phyloP scores from a whole-genome alignment of 345 rosid genomes.

The Eucalyptus caleyi region DNA sequence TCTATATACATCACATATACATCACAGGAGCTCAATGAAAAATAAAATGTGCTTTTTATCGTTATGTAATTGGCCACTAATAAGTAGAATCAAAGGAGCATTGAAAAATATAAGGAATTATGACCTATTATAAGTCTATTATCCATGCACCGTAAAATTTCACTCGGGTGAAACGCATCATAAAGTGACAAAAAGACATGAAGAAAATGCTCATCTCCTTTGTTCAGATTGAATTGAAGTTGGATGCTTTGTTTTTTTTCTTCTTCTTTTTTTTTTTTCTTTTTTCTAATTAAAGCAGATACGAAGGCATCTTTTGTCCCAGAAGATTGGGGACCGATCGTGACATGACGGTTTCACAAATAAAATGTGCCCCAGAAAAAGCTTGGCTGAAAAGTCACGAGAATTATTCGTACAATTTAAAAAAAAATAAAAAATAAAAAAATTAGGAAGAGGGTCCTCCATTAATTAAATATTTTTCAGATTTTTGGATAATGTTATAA shows the following conservation, averaged over 20 bases:
- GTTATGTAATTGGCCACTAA: not conserved
- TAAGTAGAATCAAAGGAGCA: not conserved
- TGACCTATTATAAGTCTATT: not conserved
- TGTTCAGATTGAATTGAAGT: not conserved
- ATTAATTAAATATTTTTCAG: not conserved
- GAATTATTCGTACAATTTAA: not conserved
- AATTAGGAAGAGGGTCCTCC: not conserved
- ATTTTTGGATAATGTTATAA: not conserved
- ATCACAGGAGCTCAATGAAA: not conserved
- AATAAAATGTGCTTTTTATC: too few relatives aligned
- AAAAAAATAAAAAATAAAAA: not conserved
- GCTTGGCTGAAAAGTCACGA: not conserved
- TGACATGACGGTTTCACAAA: not conserved
- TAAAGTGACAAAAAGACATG: not conserved
- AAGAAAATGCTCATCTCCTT: not conserved
- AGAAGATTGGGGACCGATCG: not conserved
- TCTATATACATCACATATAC: not conserved
- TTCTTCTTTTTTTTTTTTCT: rapidly evolving
- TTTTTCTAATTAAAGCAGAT: not conserved
- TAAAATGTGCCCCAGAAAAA: not conserved
- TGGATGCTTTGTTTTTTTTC: not conserved
- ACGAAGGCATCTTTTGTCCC: not conserved
- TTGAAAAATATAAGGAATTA: not conserved
- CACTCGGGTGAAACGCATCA: not conserved
- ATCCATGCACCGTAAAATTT: not conserved